Evolutionary conservation across 495 filamentous ascomycete genomes (phyloP).

Genomic region (Aspergillus baeticus): DNA sequence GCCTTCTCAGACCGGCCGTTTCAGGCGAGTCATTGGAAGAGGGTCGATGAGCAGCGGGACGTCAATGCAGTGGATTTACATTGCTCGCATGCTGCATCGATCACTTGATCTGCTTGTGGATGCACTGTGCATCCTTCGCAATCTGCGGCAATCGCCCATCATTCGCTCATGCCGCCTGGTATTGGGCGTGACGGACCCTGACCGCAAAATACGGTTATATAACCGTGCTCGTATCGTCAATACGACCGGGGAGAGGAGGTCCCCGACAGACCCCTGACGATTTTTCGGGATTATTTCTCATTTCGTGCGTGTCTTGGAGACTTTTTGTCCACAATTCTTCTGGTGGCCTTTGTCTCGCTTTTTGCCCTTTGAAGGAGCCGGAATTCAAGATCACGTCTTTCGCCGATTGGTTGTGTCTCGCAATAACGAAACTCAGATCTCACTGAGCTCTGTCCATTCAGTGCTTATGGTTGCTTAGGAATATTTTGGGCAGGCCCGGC

Average conservation of each 20-base stretch:
- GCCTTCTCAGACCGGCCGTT: slow-evolving; percentile 21
- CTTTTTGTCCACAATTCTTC: slow-evolving; percentile 6
- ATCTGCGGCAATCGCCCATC: slow-evolving; percentile 8
- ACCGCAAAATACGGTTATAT: slow-evolving; percentile 30
- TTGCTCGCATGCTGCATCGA: slow-evolving; percentile 61
- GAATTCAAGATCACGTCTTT: slow-evolving; percentile 6
- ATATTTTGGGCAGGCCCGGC: slow-evolving; percentile 35
- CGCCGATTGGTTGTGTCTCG: slow-evolving; percentile 10
- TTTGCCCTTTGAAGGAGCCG: slow-evolving; percentile 4
- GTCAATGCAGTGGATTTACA: slow-evolving; percentile 28
- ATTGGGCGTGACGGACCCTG: slow-evolving; percentile 13
- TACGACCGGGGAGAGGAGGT: slow-evolving; percentile 10
- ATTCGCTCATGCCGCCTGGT: slow-evolving; percentile 18
- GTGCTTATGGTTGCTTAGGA: slow-evolving; percentile 11
- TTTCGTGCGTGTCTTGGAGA: slow-evolving; percentile 4
- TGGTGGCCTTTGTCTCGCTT: background rate
- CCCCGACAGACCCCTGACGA: slow-evolving; percentile 7
- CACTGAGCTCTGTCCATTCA: slow-evolving; percentile 11
- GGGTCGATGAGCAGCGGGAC: slow-evolving; percentile 21
- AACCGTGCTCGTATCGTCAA: slow-evolving; percentile 26
- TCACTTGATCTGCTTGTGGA: slow-evolving; percentile 63
- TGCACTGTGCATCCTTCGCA: slow-evolving; percentile 24
- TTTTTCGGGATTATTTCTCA: slow-evolving; percentile 12
- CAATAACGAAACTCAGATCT: slow-evolving; percentile 6
- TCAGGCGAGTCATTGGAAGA: slow-evolving; percentile 25